Conservation (phyloP, 1,284 basidiomycete species). For the Kwoniella shivajii region DNA sequence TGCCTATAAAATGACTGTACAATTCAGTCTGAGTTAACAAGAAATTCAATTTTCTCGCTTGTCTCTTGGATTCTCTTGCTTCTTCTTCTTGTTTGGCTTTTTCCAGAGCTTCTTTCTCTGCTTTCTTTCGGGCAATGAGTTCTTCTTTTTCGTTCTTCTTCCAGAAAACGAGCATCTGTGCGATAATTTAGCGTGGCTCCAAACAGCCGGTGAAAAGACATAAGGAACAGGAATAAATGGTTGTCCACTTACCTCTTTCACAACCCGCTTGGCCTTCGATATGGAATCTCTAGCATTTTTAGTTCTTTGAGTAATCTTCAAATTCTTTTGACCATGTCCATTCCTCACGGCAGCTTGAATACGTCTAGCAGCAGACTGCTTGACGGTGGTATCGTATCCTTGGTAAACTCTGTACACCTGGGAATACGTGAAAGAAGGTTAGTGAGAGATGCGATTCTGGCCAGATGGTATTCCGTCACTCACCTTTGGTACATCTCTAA, state of each 20-base stretch:
- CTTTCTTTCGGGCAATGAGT: conserved; percentile 86
- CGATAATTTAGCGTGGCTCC: no score
- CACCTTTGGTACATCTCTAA: conserved; percentile 80
- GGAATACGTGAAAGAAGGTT: not conserved
- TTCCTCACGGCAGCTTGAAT: conserved; percentile 59
- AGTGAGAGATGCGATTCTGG: no score
- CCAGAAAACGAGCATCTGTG: conserved; percentile 92
- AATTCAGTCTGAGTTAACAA: conserved; percentile 98
- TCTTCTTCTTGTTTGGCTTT: conserved; percentile 93
- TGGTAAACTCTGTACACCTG: conserved; percentile 75
- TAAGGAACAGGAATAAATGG: no score
- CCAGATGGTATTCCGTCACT: conserved; percentile 13
- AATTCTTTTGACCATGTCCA: conserved; percentile 73
- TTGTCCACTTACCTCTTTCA: conserved; percentile 47
- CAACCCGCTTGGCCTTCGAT: conserved; percentile 61
- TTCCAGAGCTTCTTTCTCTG: conserved; percentile 91
- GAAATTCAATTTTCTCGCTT: conserved; percentile 97
- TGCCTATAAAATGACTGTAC: conserved; percentile 99
- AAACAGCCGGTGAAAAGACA: no score
- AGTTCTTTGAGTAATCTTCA: conserved; percentile 76
- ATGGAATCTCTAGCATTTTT: conserved; percentile 87
- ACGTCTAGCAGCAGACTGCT: conserved; percentile 40
- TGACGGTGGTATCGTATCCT: conserved; percentile 69
- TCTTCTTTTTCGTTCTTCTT: conserved; percentile 95
- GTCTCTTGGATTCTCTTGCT: conserved; percentile 89